Evolutionary conservation across 257 asterid species (phyloP), one percentile per base, ranked within the genome.

Genomic region (Solanum clarkiae): DNA sequence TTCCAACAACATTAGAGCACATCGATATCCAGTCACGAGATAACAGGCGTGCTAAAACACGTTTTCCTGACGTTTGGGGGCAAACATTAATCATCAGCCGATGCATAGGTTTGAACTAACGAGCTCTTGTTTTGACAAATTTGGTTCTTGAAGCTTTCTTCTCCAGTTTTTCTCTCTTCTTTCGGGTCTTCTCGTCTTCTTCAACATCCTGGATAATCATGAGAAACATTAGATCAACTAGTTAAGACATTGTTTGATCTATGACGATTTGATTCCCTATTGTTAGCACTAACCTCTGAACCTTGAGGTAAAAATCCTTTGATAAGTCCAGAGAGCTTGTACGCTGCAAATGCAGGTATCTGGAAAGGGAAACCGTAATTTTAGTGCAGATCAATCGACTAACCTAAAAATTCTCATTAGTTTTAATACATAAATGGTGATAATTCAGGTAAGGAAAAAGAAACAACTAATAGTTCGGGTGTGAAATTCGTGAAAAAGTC

Each of bases 121-220:
- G 92, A 75, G 90, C 88, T 88, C 93, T 91, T 16, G 97, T 86
- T 91, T 88, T 94, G 84, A 95, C 87, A 84, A 95, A 90, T 90
- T 95, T 96, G 88, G 91, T 86, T 87, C 97, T 93, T 57, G 98
- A 94, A 80, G 98, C 99, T 91, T 82, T 95, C 90, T 92, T 96
- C 88, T 96, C 99, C 97, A 96, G 86, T 88, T 96, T 96, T 42
- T 96, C 98, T 88, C 98, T 94, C 92, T 95, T 95, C 86, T 91
- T 95, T 75, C 95, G 90, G 2, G 95, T 90, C 89, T 93, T 96
- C 53, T 96, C 99, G 84, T 95, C 99, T 87, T 95, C 99, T 81
- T 94, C 99, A 2, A 26, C 93, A n/a, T 90, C 98, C 97, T 94
- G 92, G 84, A 81, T 74, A 83, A 70, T 80, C 32, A 86, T 29